These are phyloP conservation scores for Penicillium waksmanii DNA, from an alignment of 495 filamentous ascomycete species.

Conservation along the genomic window DNA sequence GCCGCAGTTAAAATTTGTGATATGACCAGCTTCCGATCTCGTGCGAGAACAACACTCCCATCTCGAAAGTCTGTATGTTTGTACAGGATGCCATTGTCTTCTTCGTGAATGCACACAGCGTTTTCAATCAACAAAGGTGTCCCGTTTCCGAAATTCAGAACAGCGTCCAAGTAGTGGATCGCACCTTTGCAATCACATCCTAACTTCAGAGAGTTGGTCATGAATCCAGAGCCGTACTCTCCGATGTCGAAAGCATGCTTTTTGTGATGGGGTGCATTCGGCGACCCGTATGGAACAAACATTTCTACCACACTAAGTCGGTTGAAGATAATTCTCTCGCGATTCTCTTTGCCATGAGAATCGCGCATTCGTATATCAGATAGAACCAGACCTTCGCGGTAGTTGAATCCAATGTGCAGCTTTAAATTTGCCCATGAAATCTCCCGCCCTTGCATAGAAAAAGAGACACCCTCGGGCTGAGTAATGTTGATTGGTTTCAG, in stretches of 20 bases:
- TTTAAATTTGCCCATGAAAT: conserved; percentile 43
- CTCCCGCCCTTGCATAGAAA: conserved; percentile 41
- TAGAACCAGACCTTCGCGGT: conserved; percentile 89
- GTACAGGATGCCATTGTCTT: conserved; percentile 90
- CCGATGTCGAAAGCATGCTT: conserved; percentile 96
- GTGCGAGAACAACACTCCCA: conserved; percentile 81
- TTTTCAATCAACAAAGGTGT: conserved; percentile 82
- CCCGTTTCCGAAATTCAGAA: conserved; percentile 80
- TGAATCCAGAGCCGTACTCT: conserved; percentile 93
- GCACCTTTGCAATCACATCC: conserved; percentile 96
- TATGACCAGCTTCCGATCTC: conserved; percentile 84
- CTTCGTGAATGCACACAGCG: conserved; percentile 96
- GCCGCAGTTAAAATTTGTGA: conserved; percentile 95
- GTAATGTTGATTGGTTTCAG: conserved; percentile 45
- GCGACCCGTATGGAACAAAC: conserved; percentile 96
- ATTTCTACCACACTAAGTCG: conserved; percentile 90
- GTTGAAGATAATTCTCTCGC: conserved; percentile 80
- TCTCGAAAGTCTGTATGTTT: conserved; percentile 97
- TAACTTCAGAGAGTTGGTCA: conserved; percentile 87
- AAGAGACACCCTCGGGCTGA: conserved; percentile 43
- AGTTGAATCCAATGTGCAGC: conserved; percentile 75
- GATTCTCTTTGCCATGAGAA: conserved; percentile 68
- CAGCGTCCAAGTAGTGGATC: conserved; percentile 87
- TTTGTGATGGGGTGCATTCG: conserved; percentile 87
- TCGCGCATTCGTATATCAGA: conserved; percentile 93